Conservation (phyloP, 106 monocot genomes). For the Amphibolis antarctica region DNA sequence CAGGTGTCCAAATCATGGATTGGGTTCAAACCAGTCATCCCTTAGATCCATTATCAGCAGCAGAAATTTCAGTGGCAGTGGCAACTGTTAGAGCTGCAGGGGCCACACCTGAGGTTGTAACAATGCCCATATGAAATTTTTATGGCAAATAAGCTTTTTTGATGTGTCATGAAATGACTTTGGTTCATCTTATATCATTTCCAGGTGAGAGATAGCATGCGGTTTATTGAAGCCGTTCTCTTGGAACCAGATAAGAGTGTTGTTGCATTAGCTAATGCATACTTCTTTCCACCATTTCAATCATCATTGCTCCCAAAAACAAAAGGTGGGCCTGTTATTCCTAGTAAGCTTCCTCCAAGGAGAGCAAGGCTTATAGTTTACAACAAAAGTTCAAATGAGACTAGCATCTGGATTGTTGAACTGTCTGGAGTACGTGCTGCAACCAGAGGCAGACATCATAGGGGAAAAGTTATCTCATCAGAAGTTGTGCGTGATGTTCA, state of each 20-base stretch:
- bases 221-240: conserved; percentile 90
- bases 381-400: conserved; percentile 86
- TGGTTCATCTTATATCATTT: neutral
- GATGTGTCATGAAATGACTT: neutral
- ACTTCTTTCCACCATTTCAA: conserved; percentile 98
- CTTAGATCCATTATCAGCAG: conserved; percentile 88
- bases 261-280: conserved; percentile 95
- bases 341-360: conserved; percentile 81
- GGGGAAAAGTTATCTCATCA: conserved; percentile 85
- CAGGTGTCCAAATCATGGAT: conserved; percentile 59
- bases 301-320: conserved; percentile 80
- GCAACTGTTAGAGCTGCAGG: conserved; percentile 96
- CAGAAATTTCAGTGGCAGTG: conserved; percentile 93
- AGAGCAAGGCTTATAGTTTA: conserved; percentile 85
- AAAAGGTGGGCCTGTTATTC: conserved; percentile 83
- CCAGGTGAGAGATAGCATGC: conserved; percentile 92
- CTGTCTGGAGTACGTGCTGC: conserved; percentile 90
- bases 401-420: conserved; percentile 91
- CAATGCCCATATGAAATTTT: neutral
- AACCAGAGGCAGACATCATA: conserved; percentile 92
- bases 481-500: conserved; percentile 88
- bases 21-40: conserved; percentile 85
- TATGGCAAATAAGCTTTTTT: neutral
- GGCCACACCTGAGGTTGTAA: conserved; percentile 75
- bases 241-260: conserved; percentile 80